Base-by-base conservation (phyloP, 352 stramenopile species). In the Phytophthora fragariaefolia region DNA sequence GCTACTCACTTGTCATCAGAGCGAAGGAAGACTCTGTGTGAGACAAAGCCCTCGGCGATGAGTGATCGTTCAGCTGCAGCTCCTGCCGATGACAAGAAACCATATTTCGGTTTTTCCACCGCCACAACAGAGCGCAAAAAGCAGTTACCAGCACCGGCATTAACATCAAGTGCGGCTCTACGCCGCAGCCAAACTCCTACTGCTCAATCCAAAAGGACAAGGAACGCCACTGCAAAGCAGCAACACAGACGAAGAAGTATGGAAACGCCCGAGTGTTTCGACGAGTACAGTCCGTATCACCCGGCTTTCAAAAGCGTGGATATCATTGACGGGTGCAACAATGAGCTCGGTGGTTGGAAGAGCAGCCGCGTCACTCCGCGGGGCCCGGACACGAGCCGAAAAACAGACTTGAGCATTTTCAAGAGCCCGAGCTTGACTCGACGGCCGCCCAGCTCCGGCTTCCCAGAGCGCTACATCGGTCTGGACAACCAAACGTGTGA, bases 201-300 rank as follows among this genome's bases (percentile, higher is more conserved):
- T 4, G 50, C 51, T 15, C 56, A 69, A 13, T 66, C 57, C 15
- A 69, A 69, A 23, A 69, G 38, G 28, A 57, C 59, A 46, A 28
- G 34, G 17, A 61, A 45, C n/a, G 42, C 32, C 9, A 20, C 45
- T 3, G 20, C 23, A 4, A 38, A 63, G 34, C 62, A 72, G 15
- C 18, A 50, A 9, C 49, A 60, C 20, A 24, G 69, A 43, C 53
- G 38, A 13, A 64, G 20, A 30, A 59, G 48, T 13, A 32, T 58
- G 2, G 69, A 76, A 23, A 70, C 40, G 0, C 71, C 79, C 30
- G 77, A 91, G 50, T 93, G 84, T 51, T 95, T 95, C 61, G 86
- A 93, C 50, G 74, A 92, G 30, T 90, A 95, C 75, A 92, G 83
- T 67, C 79, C 76, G 26, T 95, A 95, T 58, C 86, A 92, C 51